These are phyloP conservation scores for Coniochaeta pulveracea DNA, from an alignment of 2,329 filamentous ascomycete species.

Conservation along the genomic window DNA sequence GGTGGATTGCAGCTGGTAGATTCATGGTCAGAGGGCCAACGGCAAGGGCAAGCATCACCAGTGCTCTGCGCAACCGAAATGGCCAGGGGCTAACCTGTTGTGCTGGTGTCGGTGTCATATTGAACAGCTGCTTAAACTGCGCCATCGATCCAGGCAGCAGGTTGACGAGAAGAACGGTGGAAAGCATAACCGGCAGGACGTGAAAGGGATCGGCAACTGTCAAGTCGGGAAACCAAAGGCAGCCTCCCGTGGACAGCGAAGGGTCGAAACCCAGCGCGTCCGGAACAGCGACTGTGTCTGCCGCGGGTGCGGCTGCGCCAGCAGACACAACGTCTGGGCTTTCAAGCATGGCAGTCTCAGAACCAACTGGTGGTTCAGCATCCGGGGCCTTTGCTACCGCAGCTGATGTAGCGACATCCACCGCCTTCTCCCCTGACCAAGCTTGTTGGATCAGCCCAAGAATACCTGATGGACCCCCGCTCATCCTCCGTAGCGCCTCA, in stretches of 20 bases:
- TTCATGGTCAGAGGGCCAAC: constrained; percentile 25
- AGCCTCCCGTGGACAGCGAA: constrained; percentile 35
- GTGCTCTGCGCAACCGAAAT: constrained; percentile 14
- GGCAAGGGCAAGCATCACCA: constrained; percentile 18
- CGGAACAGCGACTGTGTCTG: too few relatives aligned
- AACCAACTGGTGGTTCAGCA: too few relatives aligned
- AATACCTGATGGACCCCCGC: constrained; percentile 20
- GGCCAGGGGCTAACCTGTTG: not conserved
- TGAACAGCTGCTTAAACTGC: constrained; percentile 13
- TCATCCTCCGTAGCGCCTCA: constrained; percentile 37
- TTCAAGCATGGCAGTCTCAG: too few relatives aligned
- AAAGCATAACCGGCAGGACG: constrained; percentile 31
- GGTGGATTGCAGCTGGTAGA: constrained; percentile 28
- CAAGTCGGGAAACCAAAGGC: constrained; percentile 45
- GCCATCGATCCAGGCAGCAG: constrained; percentile 18
- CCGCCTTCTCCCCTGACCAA: not conserved
- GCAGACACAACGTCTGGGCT: too few relatives aligned
- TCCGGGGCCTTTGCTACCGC: too few relatives aligned
- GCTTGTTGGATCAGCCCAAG: not conserved
- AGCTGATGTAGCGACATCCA: not conserved
- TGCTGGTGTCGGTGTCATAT: constrained; percentile 7
- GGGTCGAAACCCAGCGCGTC: constrained; percentile 10
- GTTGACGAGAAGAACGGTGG: constrained; percentile 21
- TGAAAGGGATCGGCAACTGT: constrained; percentile 38
- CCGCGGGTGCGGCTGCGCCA: too few relatives aligned